phyloP scores from a whole-genome alignment of 441 rosid genomes.

The Hypseocharis bilobata region DNA sequence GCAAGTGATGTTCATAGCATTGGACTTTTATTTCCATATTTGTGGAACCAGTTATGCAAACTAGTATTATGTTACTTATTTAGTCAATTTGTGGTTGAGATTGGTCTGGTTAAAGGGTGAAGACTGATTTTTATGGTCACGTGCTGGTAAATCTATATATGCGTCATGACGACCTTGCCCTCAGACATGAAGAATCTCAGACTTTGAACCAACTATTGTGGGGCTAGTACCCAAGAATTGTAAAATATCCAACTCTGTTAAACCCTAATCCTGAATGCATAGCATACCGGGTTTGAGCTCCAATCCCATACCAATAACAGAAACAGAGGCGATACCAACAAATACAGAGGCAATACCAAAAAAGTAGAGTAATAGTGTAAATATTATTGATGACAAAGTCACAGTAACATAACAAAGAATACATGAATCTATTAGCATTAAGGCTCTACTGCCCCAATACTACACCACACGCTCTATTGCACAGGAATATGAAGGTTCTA shows the following conservation, averaged over 20 bases:
- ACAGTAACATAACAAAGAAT: no score
- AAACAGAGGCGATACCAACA: neutral
- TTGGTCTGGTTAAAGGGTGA: neutral
- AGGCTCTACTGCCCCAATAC: no score
- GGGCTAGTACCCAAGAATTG: neutral
- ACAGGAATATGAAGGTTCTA: conserved; percentile 20
- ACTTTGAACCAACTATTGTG: neutral
- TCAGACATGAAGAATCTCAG: neutral
- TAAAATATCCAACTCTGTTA: neutral
- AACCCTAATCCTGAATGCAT: neutral
- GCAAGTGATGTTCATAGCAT: neutral
- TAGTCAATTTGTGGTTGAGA: neutral
- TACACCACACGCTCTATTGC: neutral
- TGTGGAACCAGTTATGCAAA: neutral
- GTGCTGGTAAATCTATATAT: no score
- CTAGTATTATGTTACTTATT: neutral
- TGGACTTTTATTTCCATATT: neutral
- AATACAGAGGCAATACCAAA: neutral
- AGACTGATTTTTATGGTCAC: no score
- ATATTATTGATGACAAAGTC: no score
- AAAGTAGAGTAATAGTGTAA: no score
- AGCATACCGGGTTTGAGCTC: neutral
- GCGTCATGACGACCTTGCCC: no score
- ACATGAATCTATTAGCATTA: no score
- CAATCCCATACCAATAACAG: neutral